A percentile compares a stretch with the other conserved stretches of the same genome.
phyloP scores from a whole-genome alignment of 2,329 filamentous ascomycete genomes.

The Zelopaecilomyces penicillatus region DNA sequence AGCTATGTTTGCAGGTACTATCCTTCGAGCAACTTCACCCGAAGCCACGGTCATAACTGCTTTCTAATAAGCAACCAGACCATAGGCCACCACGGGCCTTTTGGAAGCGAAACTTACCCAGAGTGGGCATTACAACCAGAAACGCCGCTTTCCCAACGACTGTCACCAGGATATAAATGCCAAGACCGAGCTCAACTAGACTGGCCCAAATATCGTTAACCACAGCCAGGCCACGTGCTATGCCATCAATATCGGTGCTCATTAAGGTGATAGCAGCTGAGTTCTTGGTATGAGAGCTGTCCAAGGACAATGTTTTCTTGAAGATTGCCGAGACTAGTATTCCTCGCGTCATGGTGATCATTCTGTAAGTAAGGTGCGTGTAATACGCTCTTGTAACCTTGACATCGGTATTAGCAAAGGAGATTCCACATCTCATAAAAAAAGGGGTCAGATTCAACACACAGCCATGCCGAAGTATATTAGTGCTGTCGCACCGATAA shows the following conservation, averaged over 20 bases:
- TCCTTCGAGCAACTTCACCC: conserved; percentile 33
- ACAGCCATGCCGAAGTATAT: conserved; percentile 35
- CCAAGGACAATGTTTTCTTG: conserved; percentile 30
- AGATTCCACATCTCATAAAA: not conserved
- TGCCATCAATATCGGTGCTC: conserved; percentile 34
- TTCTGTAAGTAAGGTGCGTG: conserved; percentile 22
- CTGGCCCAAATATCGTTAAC: conserved; percentile 28
- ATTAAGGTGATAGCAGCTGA: conserved; percentile 33
- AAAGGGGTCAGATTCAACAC: conserved; percentile 6
- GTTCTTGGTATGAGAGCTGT: conserved; percentile 20
- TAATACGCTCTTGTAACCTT: conserved; percentile 16
- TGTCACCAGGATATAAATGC: conserved; percentile 7
- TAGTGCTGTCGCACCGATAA: conserved; percentile 30
- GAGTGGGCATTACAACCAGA: conserved; percentile 58
- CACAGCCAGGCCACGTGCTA: conserved; percentile 15
- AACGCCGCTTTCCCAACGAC: conserved; percentile 5
- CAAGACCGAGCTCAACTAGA: conserved; percentile 14
- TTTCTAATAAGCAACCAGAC: no score
- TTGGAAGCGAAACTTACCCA: conserved; percentile 18
- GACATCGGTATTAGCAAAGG: conserved; percentile 17
- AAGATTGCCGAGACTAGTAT: conserved; percentile 37
- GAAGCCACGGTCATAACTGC: conserved; percentile 31
- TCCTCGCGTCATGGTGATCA: conserved; percentile 23
- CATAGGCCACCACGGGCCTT: no score
- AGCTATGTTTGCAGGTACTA: conserved; percentile 29